A percentile compares a stretch with the other conserved stretches of the same genome.
These are phyloP conservation scores for Pseudogymnoascus sp. DNA, from an alignment of 2,329 filamentous ascomycete genomes.

Conservation along the genomic window DNA sequence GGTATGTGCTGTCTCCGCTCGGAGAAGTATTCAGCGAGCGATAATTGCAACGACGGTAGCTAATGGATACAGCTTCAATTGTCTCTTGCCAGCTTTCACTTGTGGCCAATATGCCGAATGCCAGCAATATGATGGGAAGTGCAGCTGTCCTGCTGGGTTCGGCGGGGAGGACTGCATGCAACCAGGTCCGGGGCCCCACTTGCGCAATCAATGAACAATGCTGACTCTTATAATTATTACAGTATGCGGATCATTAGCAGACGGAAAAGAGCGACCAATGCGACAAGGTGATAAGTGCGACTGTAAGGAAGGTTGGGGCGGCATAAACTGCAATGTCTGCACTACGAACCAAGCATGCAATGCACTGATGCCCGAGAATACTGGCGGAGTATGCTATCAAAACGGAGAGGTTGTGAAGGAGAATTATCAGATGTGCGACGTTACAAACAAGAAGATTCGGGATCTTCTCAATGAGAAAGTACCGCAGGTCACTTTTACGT, in stretches of 20 bases:
- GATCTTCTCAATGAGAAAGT: slow-evolving; percentile 76
- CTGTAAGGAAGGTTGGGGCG: slow-evolving; percentile 88
- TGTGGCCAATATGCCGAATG: slow-evolving; percentile 88
- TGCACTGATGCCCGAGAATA: slow-evolving; percentile 73
- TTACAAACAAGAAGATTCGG: slow-evolving; percentile 91
- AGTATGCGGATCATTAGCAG: slow-evolving; percentile 81
- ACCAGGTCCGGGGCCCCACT: slow-evolving; percentile 48
- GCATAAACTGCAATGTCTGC: slow-evolving; percentile 98
- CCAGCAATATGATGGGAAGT: slow-evolving; percentile 86
- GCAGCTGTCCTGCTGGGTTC: slow-evolving; percentile 83
- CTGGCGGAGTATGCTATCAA: slow-evolving; percentile 85
- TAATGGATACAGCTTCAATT: slow-evolving; percentile 71
- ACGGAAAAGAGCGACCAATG: slow-evolving; percentile 70
- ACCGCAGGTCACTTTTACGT: slow-evolving; percentile 92
- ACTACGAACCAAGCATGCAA: slow-evolving; percentile 75
- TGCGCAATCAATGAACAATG: not conserved
- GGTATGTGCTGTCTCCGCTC: slow-evolving; percentile 38
- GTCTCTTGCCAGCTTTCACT: slow-evolving; percentile 82
- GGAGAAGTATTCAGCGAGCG: not conserved
- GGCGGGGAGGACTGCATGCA: slow-evolving; percentile 88
- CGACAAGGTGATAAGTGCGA: slow-evolving; percentile 66
- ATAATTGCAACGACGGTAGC: slow-evolving; percentile 14
- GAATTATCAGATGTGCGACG: slow-evolving; percentile 96
- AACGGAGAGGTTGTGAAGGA: slow-evolving; percentile 84
- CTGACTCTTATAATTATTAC: slow-evolving; percentile 22